Conservation (phyloP, 2,329 filamentous ascomycete genomes). For the Trichoderma gracile region DNA sequence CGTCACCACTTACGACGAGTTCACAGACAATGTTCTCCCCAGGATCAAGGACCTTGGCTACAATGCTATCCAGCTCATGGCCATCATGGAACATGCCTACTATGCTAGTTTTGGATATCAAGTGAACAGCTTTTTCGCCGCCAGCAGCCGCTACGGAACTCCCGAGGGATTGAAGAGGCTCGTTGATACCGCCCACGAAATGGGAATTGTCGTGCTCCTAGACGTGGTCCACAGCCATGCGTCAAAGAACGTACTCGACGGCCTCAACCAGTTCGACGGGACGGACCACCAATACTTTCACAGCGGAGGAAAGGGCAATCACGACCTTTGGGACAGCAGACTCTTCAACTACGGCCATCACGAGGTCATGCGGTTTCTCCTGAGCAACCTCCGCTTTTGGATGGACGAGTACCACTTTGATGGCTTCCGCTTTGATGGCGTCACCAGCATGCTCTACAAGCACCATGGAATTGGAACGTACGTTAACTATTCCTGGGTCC, state of each 20-base stretch:
- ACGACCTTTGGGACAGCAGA: conserved; percentile 94
- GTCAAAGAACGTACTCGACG: conserved; percentile 95
- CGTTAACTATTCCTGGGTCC: conserved; percentile 42
- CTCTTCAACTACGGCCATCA: conserved; percentile 96
- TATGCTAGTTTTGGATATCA: conserved; percentile 99
- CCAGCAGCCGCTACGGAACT: conserved; percentile 89
- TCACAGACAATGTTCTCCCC: conserved; percentile 87
- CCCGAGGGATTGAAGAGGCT: conserved; percentile 96
- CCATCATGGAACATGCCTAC: conserved; percentile 98
- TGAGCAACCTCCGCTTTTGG: conserved; percentile 97
- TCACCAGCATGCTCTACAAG: conserved; percentile 95
- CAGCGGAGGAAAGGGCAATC: conserved; percentile 75
- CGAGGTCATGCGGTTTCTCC: conserved; percentile 90
- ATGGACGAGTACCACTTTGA: conserved; percentile 98
- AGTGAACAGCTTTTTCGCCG: conserved; percentile 97
- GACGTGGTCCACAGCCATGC: conserved; percentile 98
- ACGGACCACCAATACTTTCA: conserved; percentile 97
- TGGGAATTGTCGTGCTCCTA: conserved; percentile 88
- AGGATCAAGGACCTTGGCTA: conserved; percentile 89
- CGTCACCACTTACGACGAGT: conserved; percentile 96
- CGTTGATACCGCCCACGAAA: conserved; percentile 87
- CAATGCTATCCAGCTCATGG: conserved; percentile 98
- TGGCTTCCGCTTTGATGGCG: conserved; percentile 95
- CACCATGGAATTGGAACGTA: conserved; percentile 97
- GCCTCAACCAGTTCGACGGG: conserved; percentile 93